Evolutionary conservation across 257 asterid genomes (phyloP).

Genomic region (Scutellaria barbata): DNA sequence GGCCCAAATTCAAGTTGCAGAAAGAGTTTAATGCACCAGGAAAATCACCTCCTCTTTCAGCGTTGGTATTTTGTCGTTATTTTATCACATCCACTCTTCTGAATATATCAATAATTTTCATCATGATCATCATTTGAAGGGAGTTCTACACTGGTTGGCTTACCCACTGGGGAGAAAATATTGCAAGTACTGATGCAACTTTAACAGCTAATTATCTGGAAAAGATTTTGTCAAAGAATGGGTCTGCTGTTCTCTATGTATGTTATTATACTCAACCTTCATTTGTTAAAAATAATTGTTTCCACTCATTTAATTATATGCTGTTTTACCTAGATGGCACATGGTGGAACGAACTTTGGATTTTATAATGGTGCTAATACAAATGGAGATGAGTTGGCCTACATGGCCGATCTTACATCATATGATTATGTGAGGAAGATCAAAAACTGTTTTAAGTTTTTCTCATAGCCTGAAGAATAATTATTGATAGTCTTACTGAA

Average conservation of each 20-base stretch:
- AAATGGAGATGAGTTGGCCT: constrained; percentile 71
- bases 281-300: constrained; percentile 30
- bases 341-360: constrained; percentile 97
- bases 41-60: constrained; percentile 89
- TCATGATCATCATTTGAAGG: constrained; percentile 48
- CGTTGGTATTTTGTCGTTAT: constrained; percentile 56
- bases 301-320: constrained; percentile 22
- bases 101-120: constrained; percentile 21
- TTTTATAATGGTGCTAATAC: constrained; percentile 95
- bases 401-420: constrained; percentile 90
- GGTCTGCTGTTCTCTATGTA: constrained; percentile 96
- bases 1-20: constrained; percentile 83
- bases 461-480: constrained; percentile 24
- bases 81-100: not conserved
- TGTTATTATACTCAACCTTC: constrained; percentile 40
- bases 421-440: constrained; percentile 88
- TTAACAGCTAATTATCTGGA: constrained; percentile 74
- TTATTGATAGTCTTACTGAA: constrained; percentile 29
- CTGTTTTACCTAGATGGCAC: constrained; percentile 72
- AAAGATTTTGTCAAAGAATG: constrained; percentile 74
- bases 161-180: constrained; percentile 93
- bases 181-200: constrained; percentile 78
- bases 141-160: constrained; percentile 99
- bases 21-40: constrained; percentile 86
- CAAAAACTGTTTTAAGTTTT: constrained; percentile 13